Base-by-base conservation (phyloP, 768 basidiomycete genomes). In the Lactarius akahatsu region DNA sequence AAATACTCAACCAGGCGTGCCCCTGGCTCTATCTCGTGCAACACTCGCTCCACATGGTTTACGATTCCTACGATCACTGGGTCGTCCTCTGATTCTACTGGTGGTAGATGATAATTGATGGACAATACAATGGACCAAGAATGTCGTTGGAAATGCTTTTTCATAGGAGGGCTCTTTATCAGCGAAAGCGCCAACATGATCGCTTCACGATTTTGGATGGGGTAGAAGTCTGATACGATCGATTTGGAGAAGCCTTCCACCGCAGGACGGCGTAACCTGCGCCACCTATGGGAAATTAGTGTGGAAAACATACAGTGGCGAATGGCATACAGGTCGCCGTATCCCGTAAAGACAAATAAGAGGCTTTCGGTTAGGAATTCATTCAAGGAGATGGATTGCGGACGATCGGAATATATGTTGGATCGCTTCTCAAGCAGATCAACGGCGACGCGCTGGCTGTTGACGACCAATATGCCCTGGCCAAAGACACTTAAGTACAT, bases 111-210 rank as follows among this genome's bases (percentile, higher is more conserved):
- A 30, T 30, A 30, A 30, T 30, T 30, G 30, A 30, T 30, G 30
- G 30, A 30, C 30, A 30, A 73, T 23, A 75, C 0, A 67, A 69
- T 0, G 76, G 76, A 26, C 72, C 63, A 11, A 62, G 59, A 16
- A 76, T 62, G 5, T 80, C 41, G 26, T 74, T 75, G 18, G 68
- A 57, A n/a, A 78, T 47, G n/a, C 45, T 11, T 47, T 70, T 38
- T 30, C 30, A 5, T 80, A 72, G n/a, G 71, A 57, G 15, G 65
- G 71, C 70, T 79, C 75, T 40, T 65, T 59, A 75, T 73, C 56
- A 76, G 73, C 16, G 15, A 8, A 56, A 47, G 45, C n/a, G 45
- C 45, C 10, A 47, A 23, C 10, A 47, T 47, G n/a, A 47, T 47
- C n/a, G 45, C 45, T 23, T 30, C 30, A 30, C 30, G 30, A 30